phyloP scores from a whole-genome alignment of 1,284 basidiomycete species.

The Lentinus polychrous region DNA sequence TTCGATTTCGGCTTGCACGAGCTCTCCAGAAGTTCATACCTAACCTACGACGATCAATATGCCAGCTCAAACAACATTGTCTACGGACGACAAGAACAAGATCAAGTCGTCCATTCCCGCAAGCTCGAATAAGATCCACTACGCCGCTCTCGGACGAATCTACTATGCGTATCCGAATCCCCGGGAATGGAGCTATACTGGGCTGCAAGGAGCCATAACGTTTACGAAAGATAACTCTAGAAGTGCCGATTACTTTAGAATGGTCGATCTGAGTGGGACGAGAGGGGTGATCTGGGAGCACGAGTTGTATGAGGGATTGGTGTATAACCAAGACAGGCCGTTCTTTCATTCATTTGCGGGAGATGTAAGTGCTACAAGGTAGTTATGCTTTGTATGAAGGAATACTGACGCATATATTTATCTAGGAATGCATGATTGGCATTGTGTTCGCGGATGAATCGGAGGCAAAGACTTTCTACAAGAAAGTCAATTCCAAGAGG shows the following conservation, averaged over 20 bases:
- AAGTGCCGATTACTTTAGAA: constrained; percentile 58
- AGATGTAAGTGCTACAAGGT: constrained; percentile 58
- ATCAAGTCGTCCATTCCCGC: constrained; percentile 62
- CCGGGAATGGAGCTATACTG: constrained; percentile 77
- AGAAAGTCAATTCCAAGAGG: constrained; percentile 79
- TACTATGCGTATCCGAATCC: constrained; percentile 81
- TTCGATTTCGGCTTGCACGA: neutral
- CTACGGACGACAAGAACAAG: constrained; percentile 68
- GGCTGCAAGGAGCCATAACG: constrained; percentile 78
- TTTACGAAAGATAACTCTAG: constrained; percentile 60
- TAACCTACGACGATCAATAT: constrained; percentile 30
- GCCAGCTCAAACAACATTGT: constrained; percentile 67
- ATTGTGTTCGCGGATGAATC: constrained; percentile 86
- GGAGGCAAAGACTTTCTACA: constrained; percentile 86
- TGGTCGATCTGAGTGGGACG: constrained; percentile 80
- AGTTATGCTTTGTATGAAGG: neutral
- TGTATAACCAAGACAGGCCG: constrained; percentile 81
- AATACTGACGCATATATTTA: constrained; percentile 8
- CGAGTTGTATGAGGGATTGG: constrained; percentile 82
- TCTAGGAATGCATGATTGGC: constrained; percentile 81
- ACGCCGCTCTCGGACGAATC: constrained; percentile 75
- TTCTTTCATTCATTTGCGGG: constrained; percentile 94
- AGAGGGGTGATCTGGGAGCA: constrained; percentile 92
- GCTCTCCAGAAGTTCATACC: constrained; percentile 9
- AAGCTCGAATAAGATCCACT: constrained; percentile 64